Percentiles rank a stretch among this genome's conserved stretches.
phyloP scores from a whole-genome alignment of 371 early-diverging fungal species.

The Mucor lusitanicus region DNA sequence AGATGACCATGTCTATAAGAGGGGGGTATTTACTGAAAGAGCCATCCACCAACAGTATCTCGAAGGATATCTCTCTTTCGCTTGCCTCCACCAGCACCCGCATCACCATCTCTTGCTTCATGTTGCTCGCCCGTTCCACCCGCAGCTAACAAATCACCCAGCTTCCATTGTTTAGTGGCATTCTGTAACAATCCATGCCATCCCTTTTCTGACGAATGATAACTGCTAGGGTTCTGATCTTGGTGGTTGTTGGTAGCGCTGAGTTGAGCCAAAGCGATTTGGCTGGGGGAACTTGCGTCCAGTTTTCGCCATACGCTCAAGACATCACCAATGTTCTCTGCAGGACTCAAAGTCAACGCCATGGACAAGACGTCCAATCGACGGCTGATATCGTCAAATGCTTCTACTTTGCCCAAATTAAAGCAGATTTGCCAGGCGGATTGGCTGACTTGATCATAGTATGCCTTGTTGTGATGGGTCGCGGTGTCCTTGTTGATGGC shows the following conservation, averaged over 20 bases:
- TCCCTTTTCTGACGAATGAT: constrained; percentile 3
- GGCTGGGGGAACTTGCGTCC: constrained; percentile 36
- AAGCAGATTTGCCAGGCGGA: constrained; percentile 61
- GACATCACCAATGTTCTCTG: constrained; percentile 56
- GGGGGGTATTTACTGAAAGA: constrained; percentile 9
- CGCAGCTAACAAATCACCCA: constrained; percentile 26
- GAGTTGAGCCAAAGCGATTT: constrained; percentile 22
- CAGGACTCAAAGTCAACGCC: constrained; percentile 64
- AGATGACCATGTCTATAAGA: neutral
- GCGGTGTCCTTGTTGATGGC: constrained; percentile 19
- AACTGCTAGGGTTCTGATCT: neutral
- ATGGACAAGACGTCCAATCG: constrained; percentile 60
- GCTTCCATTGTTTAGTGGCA: constrained; percentile 33
- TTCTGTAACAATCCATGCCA: constrained; percentile 34
- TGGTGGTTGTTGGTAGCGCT: neutral
- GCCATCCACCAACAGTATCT: constrained; percentile 34
- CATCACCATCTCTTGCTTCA: neutral
- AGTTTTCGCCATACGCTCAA: constrained; percentile 60
- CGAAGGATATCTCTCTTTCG: constrained; percentile 38
- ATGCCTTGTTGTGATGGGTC: constrained; percentile 25
- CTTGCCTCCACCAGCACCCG: neutral
- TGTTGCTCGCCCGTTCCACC: constrained; percentile 1
- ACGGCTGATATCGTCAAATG: constrained; percentile 45
- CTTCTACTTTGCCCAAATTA: constrained; percentile 48
- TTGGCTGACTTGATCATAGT: constrained; percentile 52